Conservation (phyloP, 148 eudicot species). For the Nepenthes mirabilis region DNA sequence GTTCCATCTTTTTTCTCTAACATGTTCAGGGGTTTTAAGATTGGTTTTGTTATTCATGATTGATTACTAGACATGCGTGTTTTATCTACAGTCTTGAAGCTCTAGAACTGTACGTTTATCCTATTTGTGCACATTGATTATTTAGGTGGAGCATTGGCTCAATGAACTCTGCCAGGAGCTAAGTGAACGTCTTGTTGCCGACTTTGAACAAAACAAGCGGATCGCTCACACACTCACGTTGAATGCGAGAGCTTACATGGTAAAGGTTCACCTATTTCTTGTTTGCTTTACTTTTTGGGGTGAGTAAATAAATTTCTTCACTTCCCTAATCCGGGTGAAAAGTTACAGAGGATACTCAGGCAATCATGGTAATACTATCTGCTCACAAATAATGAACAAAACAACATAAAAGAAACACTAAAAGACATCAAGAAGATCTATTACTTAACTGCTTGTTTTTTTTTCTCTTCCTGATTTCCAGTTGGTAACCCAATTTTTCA, state of each 20-base stretch:
- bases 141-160: constrained; percentile 83
- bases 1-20: too few relatives aligned
- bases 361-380: too few relatives aligned
- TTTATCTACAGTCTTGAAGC: too few relatives aligned
- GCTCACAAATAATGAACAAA: too few relatives aligned
- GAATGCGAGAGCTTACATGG: constrained; percentile 74
- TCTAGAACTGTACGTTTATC: neutral
- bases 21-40: too few relatives aligned
- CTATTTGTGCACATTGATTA: neutral
- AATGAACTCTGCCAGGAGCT: constrained; percentile 78
- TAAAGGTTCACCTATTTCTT: constrained; percentile 7
- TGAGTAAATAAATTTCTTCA: too few relatives aligned
- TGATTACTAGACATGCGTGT: neutral
- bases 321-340: too few relatives aligned
- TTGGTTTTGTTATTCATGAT: neutral
- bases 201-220: constrained; percentile 73
- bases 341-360: too few relatives aligned
- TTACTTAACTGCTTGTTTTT: too few relatives aligned
- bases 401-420: too few relatives aligned
- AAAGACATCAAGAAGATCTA: too few relatives aligned
- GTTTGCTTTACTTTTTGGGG: too few relatives aligned
- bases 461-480: neutral
- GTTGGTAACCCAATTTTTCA: constrained; percentile 1
- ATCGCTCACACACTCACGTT: constrained; percentile 75
- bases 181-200: constrained; percentile 66